Conservation (phyloP, 2,329 filamentous ascomycete genomes). For the Amauroascus niger region DNA sequence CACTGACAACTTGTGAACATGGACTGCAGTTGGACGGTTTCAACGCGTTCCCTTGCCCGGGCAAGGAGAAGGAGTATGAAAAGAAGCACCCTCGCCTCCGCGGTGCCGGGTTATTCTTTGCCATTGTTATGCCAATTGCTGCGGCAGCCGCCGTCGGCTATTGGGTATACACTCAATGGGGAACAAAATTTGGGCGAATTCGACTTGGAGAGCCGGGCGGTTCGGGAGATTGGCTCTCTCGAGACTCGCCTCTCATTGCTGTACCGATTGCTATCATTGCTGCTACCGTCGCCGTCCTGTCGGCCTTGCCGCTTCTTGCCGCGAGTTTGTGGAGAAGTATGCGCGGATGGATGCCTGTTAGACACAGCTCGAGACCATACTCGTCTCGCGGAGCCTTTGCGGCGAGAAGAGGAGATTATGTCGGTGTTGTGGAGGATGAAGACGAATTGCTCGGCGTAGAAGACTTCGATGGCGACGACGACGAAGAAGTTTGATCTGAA, state of each 20-base stretch:
- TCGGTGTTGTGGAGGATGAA: slow-evolving; percentile 82
- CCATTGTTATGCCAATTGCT: slow-evolving; percentile 64
- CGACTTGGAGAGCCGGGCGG: slow-evolving; percentile 60
- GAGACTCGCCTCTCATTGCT: slow-evolving; percentile 66
- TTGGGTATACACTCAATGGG: slow-evolving; percentile 77
- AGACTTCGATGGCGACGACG: slow-evolving; percentile 86
- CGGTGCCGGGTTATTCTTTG: slow-evolving; percentile 72
- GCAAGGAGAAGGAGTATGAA: slow-evolving; percentile 72
- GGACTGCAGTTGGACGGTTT: slow-evolving; percentile 66
- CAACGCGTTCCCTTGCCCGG: slow-evolving; percentile 56
- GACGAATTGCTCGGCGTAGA: slow-evolving; percentile 79
- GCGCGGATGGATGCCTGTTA: slow-evolving; percentile 39
- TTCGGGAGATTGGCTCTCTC: slow-evolving; percentile 46
- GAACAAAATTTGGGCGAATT: slow-evolving; percentile 83
- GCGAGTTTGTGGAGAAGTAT: slow-evolving; percentile 62
- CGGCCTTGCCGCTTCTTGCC: slow-evolving; percentile 62
- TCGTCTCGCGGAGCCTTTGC: slow-evolving; percentile 85
- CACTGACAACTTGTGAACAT: slow-evolving; percentile 73
- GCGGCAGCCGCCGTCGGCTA: slow-evolving; percentile 66
- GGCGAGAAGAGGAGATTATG: slow-evolving; percentile 76
- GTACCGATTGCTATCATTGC: slow-evolving; percentile 72
- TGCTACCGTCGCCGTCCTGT: slow-evolving; percentile 66
- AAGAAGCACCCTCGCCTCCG: slow-evolving; percentile 57
- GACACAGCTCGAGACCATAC: slow-evolving; percentile 54
- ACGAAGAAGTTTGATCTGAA: slow-evolving; percentile 41